Evolutionary conservation across 2,329 filamentous ascomycete genomes (phyloP).

Genomic region (Colletotrichum sublineola): DNA sequence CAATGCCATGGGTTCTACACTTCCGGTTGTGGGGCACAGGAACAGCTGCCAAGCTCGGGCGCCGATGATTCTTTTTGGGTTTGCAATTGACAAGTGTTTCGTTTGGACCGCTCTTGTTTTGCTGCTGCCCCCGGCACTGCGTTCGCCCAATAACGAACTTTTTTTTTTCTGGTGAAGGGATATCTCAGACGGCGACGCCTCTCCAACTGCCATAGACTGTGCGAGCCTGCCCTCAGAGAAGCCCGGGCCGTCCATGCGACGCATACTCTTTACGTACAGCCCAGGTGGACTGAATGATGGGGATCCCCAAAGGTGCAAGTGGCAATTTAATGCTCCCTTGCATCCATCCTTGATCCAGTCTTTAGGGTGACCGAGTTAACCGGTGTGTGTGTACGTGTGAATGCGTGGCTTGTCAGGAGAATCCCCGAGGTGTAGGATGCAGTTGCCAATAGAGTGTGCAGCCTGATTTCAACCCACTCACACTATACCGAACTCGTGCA

Average conservation of each 20-base stretch:
- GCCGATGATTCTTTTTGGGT: conserved; percentile 21
- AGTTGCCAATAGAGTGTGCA: conserved; percentile 29
- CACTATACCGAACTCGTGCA: conserved; percentile 20
- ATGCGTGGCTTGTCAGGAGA: conserved; percentile 2
- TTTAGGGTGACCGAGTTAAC: conserved; percentile 23
- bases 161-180: conserved; percentile 2
- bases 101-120: conserved; percentile 28
- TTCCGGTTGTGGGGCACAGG: not conserved
- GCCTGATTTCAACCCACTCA: conserved; percentile 20
- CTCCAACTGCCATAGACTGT: conserved; percentile 5
- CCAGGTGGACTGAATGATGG: not conserved
- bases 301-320: not conserved
- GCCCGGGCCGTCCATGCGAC: conserved; percentile 13
- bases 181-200: conserved; percentile 17
- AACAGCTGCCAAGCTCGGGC: not conserved
- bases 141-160: conserved; percentile 9
- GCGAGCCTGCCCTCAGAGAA: conserved; percentile 27
- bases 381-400: conserved; percentile 4
- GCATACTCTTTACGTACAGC: not conserved
- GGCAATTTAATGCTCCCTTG: conserved; percentile 17
- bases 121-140: conserved; percentile 13
- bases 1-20: not conserved
- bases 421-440: not conserved
- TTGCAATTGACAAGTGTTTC: conserved; percentile 39
- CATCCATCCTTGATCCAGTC: conserved; percentile 36